These are phyloP conservation scores for Torulaspora globosa DNA, from an alignment of 1,139 yeast genomes.

Conservation along the genomic window DNA sequence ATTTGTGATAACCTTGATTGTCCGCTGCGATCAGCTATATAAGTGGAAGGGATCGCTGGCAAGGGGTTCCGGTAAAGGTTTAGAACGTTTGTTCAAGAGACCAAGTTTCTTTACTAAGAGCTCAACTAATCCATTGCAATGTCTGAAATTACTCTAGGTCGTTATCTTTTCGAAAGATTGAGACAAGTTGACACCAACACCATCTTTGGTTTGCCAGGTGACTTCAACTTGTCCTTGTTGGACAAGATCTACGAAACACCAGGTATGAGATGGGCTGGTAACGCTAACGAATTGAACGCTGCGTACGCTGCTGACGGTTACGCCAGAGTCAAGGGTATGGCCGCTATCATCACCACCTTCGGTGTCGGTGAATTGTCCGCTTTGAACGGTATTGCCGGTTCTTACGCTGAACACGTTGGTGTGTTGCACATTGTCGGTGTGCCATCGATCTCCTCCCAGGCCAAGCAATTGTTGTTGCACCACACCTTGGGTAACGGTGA, in stretches of 20 bases:
- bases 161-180: conserved; percentile 59
- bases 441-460: conserved; percentile 59
- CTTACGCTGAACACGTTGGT: conserved; percentile 76
- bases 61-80: not conserved
- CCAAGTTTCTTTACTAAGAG: conserved; percentile 6
- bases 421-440: conserved; percentile 82
- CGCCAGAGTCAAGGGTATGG: conserved; percentile 60
- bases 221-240: conserved; percentile 59
- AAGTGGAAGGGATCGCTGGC: not conserved
- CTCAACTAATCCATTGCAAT: conserved; percentile 19
- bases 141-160: conserved; percentile 51
- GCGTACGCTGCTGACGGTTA: conserved; percentile 72
- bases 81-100: not conserved
- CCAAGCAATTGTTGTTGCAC: conserved; percentile 54
- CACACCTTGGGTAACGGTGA: conserved; percentile 84
- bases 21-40: not conserved
- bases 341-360: conserved; percentile 60
- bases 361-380: conserved; percentile 91
- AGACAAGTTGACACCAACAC: conserved; percentile 51
- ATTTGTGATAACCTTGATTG: not conserved
- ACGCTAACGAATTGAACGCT: conserved; percentile 68
- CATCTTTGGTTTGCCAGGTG: conserved; percentile 66
- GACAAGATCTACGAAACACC: conserved; percentile 61
- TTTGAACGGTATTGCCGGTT: conserved; percentile 77
- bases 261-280: conserved; percentile 63